Evolutionary conservation across 2,329 filamentous ascomycete species (phyloP).

Genomic region (Pestalotiopsis sp.): DNA sequence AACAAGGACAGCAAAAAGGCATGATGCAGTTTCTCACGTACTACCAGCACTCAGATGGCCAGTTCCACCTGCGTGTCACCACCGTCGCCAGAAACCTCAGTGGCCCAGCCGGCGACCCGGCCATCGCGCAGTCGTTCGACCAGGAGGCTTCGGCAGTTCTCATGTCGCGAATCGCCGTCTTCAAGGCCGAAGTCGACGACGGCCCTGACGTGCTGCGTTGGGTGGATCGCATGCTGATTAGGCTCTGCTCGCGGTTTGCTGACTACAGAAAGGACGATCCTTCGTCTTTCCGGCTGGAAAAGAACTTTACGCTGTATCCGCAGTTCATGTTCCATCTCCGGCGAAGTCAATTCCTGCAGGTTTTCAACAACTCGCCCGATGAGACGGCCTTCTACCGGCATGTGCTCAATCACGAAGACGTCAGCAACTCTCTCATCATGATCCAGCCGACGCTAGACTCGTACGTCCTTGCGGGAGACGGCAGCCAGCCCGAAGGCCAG

Average conservation of each 20-base stretch:
- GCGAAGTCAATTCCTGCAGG: slow-evolving; percentile 94
- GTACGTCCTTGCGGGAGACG: slow-evolving; percentile 95
- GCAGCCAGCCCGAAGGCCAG: slow-evolving; percentile 84
- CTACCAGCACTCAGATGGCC: slow-evolving; percentile 95
- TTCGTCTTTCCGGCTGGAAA: slow-evolving; percentile 93
- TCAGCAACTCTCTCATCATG: slow-evolving; percentile 96
- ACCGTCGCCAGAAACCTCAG: slow-evolving; percentile 91
- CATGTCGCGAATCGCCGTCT: slow-evolving; percentile 99
- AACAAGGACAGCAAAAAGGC: slow-evolving; percentile 85
- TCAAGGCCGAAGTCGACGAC: slow-evolving; percentile 98
- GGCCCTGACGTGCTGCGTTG: slow-evolving; percentile 97
- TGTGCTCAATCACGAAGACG: slow-evolving; percentile 95
- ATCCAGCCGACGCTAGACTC: slow-evolving; percentile 97
- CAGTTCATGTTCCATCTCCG: slow-evolving; percentile 99
- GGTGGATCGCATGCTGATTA: slow-evolving; percentile 98
- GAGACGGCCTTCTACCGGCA: slow-evolving; percentile 99
- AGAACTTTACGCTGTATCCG: slow-evolving; percentile 98
- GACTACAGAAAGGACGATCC: slow-evolving; percentile 98
- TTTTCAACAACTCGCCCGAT: slow-evolving; percentile 99
- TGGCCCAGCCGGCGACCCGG: slow-evolving; percentile 90
- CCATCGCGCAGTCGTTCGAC: slow-evolving; percentile 95
- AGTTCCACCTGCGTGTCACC: slow-evolving; percentile 94
- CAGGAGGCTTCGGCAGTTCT: slow-evolving; percentile 96
- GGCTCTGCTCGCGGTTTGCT: slow-evolving; percentile 92
- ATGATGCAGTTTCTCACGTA: slow-evolving; percentile 99